Percentiles rank a stretch among this genome's conserved stretches.
phyloP scores from a whole-genome alignment of 2,329 filamentous ascomycete species.

The Chlorencoelia australis region DNA sequence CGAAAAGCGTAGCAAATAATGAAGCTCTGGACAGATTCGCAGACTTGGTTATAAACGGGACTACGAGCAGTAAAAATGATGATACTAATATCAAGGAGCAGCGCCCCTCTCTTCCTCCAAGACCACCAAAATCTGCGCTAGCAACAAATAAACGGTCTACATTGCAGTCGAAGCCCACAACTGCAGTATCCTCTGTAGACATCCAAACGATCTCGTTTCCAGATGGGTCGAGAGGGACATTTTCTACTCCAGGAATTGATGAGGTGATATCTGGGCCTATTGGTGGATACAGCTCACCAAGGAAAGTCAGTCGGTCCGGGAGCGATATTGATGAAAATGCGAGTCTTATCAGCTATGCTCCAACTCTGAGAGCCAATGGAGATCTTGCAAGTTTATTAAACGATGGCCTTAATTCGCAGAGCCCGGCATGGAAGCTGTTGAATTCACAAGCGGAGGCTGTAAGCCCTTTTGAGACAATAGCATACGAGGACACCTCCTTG shows the following conservation, averaged over 20 bases:
- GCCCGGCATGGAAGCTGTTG: slow-evolving; percentile 58
- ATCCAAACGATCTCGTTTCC: slow-evolving; percentile 67
- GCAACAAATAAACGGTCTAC: slow-evolving; percentile 25
- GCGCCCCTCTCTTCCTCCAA: slow-evolving; percentile 36
- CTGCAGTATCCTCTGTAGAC: slow-evolving; percentile 72
- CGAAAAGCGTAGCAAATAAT: slow-evolving; percentile 3
- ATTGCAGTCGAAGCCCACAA: slow-evolving; percentile 61
- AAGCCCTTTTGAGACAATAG: slow-evolving; percentile 49
- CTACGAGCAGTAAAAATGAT: slow-evolving; percentile 1
- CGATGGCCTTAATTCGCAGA: slow-evolving; percentile 56
- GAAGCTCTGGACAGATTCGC: background rate
- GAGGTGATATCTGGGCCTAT: slow-evolving; percentile 22
- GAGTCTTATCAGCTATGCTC: slow-evolving; percentile 39
- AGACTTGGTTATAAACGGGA: no score
- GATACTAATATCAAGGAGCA: slow-evolving; percentile 25
- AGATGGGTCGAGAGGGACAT: slow-evolving; percentile 58
- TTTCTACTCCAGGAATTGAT: slow-evolving; percentile 34
- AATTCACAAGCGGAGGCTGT: slow-evolving; percentile 50
- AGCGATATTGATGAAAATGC: slow-evolving; percentile 40
- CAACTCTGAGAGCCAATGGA: slow-evolving; percentile 42
- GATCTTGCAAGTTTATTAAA: slow-evolving; percentile 77
- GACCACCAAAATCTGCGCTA: slow-evolving; percentile 23
- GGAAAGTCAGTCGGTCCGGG: slow-evolving; percentile 27
- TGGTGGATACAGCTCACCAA: slow-evolving; percentile 18
- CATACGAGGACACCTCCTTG: slow-evolving; percentile 42